Conservation (phyloP, 208 protist genomes). For the Leishmania gerbilli region DNA sequence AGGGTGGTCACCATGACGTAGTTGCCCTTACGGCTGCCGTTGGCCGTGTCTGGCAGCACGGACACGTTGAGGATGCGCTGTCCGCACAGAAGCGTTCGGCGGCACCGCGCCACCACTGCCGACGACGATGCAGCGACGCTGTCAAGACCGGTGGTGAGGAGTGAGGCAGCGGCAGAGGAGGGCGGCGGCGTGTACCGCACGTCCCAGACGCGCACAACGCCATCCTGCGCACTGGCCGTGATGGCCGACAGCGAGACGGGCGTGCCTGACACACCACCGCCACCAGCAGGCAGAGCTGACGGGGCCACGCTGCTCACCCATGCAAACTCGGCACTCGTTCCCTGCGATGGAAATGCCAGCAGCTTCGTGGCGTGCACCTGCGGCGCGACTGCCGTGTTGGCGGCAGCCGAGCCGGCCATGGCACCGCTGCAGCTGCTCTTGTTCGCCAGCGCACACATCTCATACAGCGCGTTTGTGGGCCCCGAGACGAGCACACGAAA, state of each 20-base stretch:
- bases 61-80: constrained; percentile 75
- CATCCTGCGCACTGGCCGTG: constrained; percentile 73
- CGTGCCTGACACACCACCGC: not conserved
- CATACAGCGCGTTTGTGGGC: constrained; percentile 61
- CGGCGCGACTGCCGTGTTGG: not conserved
- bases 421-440: not conserved
- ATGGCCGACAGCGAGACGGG: constrained; percentile 36
- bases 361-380: constrained; percentile 49
- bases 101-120: constrained; percentile 43
- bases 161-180: not conserved
- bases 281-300: not conserved
- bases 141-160: constrained; percentile 1
- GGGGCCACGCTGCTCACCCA: constrained; percentile 50
- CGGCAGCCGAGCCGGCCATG: not conserved
- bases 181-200: constrained; percentile 21
- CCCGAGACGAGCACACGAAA: constrained; percentile 67
- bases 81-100: constrained; percentile 77
- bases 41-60: constrained; percentile 31
- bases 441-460: constrained; percentile 20
- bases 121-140: not conserved
- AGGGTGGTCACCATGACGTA: constrained; percentile 30
- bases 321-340: constrained; percentile 53
- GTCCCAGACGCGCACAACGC: constrained; percentile 80
- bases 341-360: constrained; percentile 76
- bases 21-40: constrained; percentile 13